Evolutionary conservation across 805 yeast species (phyloP), one percentile per base, ranked within the genome.

Genomic region (Saturnispora ahearnii): DNA sequence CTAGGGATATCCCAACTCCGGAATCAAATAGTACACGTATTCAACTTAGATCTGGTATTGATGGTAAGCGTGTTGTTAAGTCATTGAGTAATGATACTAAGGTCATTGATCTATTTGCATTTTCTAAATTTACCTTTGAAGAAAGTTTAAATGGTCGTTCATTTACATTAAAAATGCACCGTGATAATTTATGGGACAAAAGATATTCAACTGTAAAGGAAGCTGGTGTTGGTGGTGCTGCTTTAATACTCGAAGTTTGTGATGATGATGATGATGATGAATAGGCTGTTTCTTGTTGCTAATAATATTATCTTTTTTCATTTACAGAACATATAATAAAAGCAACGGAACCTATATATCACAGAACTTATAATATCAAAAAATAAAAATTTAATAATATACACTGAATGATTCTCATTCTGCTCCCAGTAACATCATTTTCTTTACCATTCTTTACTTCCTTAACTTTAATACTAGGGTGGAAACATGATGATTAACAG

Each of bases 221-320:
- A 7, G 87, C 93, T 1, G 90, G 89, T 1, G 73, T 93, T 55
- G 78, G 81, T 59, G 93, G 89, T 64, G 88, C 96, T 37, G 82
- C 91, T 44, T 67, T 90, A 6, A 66, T 87, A 44, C 71, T 89
- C 32, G 96, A 90, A 54, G 61, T 71, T 13, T 59, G 62, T 9
- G 72, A 67, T 31, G 57, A 56, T n/a, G 62, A 56, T 4, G 50
- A 52, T 13, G 53, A 53, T 1, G 44, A 48, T 12, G 43, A 41
- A 21, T 31, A 48, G 9, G 13, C 5, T 31, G 34, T 26, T 8
- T 8, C 9, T 6, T 26, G 9, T 26, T 8, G 3, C 29, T 26
- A 3, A 26, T 26, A 26, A 18, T 18, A 18, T 18, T 18, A 18
- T 18, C 18, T 18, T 18, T 18, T 26, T 26, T 26, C 9, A 26